phyloP scores from a whole-genome alignment of 2,329 filamentous ascomycete species.

The Knufia fluminis region DNA sequence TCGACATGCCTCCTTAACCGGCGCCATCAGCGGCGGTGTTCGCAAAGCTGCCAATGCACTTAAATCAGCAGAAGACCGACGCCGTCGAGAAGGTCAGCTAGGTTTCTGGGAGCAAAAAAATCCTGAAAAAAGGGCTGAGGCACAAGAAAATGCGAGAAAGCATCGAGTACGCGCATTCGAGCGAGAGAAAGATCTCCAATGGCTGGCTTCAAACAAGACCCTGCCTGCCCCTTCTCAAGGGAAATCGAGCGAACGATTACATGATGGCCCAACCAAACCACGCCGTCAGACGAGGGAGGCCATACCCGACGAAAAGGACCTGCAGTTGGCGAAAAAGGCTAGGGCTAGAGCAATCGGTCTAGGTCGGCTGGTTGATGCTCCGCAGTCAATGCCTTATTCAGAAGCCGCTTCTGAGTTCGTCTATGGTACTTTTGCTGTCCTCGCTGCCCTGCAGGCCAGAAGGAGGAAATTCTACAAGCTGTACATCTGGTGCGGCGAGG shows the following conservation, averaged over 20 bases:
- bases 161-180: background rate
- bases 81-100: background rate
- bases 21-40: conserved; percentile 60
- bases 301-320: too few relatives aligned
- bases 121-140: conserved; percentile 1
- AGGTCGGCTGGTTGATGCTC: background rate
- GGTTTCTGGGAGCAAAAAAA: conserved; percentile 8
- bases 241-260: background rate
- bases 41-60: conserved; percentile 32
- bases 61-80: conserved; percentile 1
- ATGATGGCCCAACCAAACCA: background rate
- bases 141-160: background rate
- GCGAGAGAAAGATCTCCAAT: background rate
- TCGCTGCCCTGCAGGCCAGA: conserved; percentile 62
- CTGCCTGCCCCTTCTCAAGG: background rate
- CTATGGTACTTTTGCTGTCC: conserved; percentile 73
- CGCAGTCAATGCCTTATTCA: conserved; percentile 52
- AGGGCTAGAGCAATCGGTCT: background rate
- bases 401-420: conserved; percentile 86
- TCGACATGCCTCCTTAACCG: conserved; percentile 50
- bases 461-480: conserved; percentile 72
- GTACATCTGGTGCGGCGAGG: conserved; percentile 60
- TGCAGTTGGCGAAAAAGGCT: conserved; percentile 4
- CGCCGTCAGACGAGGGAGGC: too few relatives aligned
- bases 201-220: conserved; percentile 1